Percentiles rank a stretch among this genome's conserved stretches.
These are phyloP conservation scores for Trichosporon ovoides DNA, from an alignment of 1,284 basidiomycete genomes.

Conservation along the genomic window DNA sequence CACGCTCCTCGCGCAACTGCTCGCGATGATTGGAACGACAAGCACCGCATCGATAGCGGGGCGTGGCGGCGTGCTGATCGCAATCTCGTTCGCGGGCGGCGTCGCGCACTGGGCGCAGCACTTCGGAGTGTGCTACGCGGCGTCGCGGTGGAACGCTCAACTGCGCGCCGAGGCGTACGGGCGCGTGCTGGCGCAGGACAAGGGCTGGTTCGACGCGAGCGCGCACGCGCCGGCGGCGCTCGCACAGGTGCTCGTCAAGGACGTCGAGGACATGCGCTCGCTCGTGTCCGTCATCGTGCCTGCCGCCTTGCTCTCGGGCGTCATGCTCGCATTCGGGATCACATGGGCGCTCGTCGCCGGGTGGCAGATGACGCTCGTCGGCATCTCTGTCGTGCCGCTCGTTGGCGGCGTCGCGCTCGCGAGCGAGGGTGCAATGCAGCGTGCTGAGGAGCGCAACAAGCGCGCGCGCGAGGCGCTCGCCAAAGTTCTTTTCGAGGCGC, in stretches of 20 bases:
- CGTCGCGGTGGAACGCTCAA: conserved; percentile 68
- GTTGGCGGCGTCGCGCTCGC: conserved; percentile 63
- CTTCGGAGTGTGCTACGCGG: conserved; percentile 67
- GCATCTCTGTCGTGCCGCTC: conserved; percentile 77
- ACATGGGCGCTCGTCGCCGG: conserved; percentile 81
- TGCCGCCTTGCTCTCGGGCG: conserved; percentile 64
- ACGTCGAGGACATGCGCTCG: conserved; percentile 80
- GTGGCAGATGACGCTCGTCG: conserved; percentile 91
- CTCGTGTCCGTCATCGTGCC: conserved; percentile 70
- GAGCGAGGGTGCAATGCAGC: conserved; percentile 49
- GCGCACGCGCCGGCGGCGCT: conserved; percentile 62
- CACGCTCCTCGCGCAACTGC: conserved; percentile 73
- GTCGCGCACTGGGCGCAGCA: conserved; percentile 67
- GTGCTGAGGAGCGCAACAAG: conserved; percentile 74
- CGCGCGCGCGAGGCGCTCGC: conserved; percentile 74
- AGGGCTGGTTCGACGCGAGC: conserved; percentile 77
- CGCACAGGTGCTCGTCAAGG: conserved; percentile 79
- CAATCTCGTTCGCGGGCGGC: conserved; percentile 69
- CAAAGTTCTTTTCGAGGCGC: conserved; percentile 81
- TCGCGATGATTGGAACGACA: conserved; percentile 70
- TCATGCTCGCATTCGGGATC: conserved; percentile 78
- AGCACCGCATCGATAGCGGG: conserved; percentile 62
- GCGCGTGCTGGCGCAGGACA: conserved; percentile 73
- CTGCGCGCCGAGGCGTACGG: conserved; percentile 61
- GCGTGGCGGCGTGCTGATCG: conserved; percentile 54